Evolutionary conservation across 1,284 basidiomycete genomes (phyloP), one percentile per base, ranked within the genome.

Genomic region (Exobasidium cylindrosporum): DNA sequence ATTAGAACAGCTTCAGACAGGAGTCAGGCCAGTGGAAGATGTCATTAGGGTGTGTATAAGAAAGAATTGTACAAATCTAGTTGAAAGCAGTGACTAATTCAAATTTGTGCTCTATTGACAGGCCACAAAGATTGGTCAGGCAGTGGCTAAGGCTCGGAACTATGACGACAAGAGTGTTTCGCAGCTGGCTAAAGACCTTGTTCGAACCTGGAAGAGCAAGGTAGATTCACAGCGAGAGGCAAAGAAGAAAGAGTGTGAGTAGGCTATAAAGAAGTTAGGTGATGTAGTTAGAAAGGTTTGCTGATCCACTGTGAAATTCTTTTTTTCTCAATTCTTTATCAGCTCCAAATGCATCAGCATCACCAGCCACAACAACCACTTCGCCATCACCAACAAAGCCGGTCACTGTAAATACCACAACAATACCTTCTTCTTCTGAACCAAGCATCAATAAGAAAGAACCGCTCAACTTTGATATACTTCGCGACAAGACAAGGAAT

Each of bases 161-260:
- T 87, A 92, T 78, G 81, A 85, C 0, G 84, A 87, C 21, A 88
- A 89, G 72, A 84, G 86, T 23, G 86, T 97, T 2, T 81, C 90
- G 1, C 88, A 91, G 61, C 83, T 92, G 2, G 91, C 95, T 13
- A 97, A 97, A 80, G 92, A 93, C 70, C 84, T 97, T 35, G 94
- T 97, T 52, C 89, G 70, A 58, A 60, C 66, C 10, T 78, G 76
- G 76, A 78, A 76, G 63, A 58, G 69, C 28, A 65, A 66, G n/a
- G 71, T 78, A 1, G 74, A 78, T 55, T 73, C 74, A 67, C 70
- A 74, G 62, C 58, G 66, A n/a, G 66, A 56, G 14, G 64, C 57
- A 2, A 35, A 47, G 17, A 44, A 52, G n/a, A 91, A 91, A 78
- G 68, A 52, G 80, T 82, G 49, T 58, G 50, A 50, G 58, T 49